Base-by-base conservation (phyloP, 2,329 filamentous ascomycete species). In the Ceratocystis cacaofunesta region DNA sequence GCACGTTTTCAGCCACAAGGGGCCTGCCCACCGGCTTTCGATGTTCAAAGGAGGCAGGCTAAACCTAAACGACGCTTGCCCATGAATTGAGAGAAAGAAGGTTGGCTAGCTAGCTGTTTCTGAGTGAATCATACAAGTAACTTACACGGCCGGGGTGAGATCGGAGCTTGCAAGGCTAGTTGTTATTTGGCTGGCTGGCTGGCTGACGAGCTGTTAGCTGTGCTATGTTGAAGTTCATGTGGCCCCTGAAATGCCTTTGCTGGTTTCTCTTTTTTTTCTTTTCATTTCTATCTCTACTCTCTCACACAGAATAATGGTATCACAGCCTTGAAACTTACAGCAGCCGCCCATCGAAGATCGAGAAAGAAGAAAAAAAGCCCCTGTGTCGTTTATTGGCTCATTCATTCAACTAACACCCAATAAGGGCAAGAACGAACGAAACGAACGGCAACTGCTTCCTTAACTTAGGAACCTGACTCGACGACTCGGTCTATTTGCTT, bases 21-120 rank as follows among this genome's bases (percentile, higher is more conserved):
- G 28, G 28, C 55, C 55, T 58, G 17, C 55, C 28, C 55, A n/a
- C 55, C 25, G 55, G 55, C 55, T 36, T 58, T 36, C 32, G 28
- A 58, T 36, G 55, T 28, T 12, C 36, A 25, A 22, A 28, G 36
- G 44, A 30, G 44, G 32, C 36, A 15, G 32, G 60, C 19, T 19
- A 62, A 60, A 44, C 57, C 43, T 58, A 64, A 60, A 58, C 10
- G 63, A 64, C 58, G 32, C 32, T 5, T 44, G 22, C 46, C 44
- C 17, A 58, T n/a, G 15, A 62, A 60, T 43, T 43, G 28, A 64
- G 63, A 41, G 32, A 43, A 22, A 64, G 28, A 50, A 41, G 19
- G n/a, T 30, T 43, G 32, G 19, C 25, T 43, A 60, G 55, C 44
- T 52, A 64, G 52, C 48, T 28, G 32, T 64, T 57, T 58, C 55